Evolutionary conservation across 169 alveolate genomes (phyloP).

Genomic region (Plasmodium ovale): DNA sequence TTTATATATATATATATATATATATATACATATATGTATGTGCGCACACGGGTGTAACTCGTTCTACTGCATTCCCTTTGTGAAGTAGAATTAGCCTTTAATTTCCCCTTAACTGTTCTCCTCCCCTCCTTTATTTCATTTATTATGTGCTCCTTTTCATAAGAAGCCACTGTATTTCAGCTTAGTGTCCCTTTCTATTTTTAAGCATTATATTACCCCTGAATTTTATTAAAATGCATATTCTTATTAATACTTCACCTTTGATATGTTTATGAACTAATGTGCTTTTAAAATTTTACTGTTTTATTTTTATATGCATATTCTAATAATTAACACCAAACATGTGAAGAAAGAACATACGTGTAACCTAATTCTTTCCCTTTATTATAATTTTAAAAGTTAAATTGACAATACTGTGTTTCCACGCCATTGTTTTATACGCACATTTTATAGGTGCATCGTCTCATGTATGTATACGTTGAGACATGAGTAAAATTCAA

Average conservation of each 20-base stretch:
- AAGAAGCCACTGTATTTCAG: neutral
- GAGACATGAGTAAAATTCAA: neutral
- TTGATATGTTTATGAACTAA: neutral
- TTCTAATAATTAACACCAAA: neutral
- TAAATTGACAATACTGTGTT: neutral
- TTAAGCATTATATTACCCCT: neutral
- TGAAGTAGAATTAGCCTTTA: too few species aligned
- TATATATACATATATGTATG: too few species aligned
- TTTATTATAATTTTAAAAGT: neutral
- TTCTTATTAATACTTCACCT: neutral
- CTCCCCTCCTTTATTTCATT: neutral
- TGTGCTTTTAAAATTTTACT: neutral
- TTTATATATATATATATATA: too few species aligned
- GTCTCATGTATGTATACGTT: neutral
- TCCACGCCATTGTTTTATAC: neutral
- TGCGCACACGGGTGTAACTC: too few species aligned
- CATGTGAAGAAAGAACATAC: neutral
- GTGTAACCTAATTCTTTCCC: neutral
- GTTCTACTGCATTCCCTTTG: too few species aligned
- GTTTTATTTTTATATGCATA: neutral
- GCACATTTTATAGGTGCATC: neutral
- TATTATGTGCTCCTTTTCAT: neutral
- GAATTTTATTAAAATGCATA: neutral
- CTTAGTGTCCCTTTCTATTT: too few species aligned
- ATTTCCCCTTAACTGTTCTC: neutral